Evolutionary conservation across 2,329 filamentous ascomycete genomes (phyloP), one percentile per base, ranked within the genome.

Genomic region (Cryphonectria naterciae): DNA sequence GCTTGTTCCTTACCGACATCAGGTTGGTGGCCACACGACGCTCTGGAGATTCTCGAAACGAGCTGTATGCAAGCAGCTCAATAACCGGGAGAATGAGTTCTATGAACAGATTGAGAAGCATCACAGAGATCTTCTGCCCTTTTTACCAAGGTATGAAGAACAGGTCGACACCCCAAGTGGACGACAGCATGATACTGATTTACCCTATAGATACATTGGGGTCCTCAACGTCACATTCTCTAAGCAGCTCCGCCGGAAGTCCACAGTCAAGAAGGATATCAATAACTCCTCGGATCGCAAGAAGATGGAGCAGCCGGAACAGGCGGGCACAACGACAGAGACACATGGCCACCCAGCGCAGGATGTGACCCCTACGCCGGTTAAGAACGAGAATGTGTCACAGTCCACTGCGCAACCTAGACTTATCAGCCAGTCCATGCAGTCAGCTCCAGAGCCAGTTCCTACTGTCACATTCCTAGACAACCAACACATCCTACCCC

Each of bases 51-150:
- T 99, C 79, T 98, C 96, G 25, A 91, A 94, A 75, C 89, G 95
- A 76, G 96, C 96, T 69, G 95, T 99, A 15, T 99, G 96, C 86
- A 99, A 99, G 82, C 94, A 98, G 82, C 88, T 99, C 78, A 99
- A 97, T 81, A 99, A 97, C 80, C 89, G 95, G 77, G 96, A 99
- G 79, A 99, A 99, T 81, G 94, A 97, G 82, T 99, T 99, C 79
- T 99, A 99, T 81, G 96, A 99, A 82, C 96, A 92, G 68, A 93
- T 98, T 77, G 96, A 99, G 83, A 90, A 89, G 77, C 90, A 93
- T 75, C 95, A 99, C 81, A 93, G 94, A 74, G 92, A 97, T 78
- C 86, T 99, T 77, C 84, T 99, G 72, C 90, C 92, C 58, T 99
- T 98, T 79, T 86, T 99, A 74, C 96, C 96, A 74, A 94, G 95